Percentiles rank a stretch among this genome's conserved stretches.
Conservation (phyloP, 2,329 filamentous ascomycete species). For the Aspergillus sp. region DNA sequence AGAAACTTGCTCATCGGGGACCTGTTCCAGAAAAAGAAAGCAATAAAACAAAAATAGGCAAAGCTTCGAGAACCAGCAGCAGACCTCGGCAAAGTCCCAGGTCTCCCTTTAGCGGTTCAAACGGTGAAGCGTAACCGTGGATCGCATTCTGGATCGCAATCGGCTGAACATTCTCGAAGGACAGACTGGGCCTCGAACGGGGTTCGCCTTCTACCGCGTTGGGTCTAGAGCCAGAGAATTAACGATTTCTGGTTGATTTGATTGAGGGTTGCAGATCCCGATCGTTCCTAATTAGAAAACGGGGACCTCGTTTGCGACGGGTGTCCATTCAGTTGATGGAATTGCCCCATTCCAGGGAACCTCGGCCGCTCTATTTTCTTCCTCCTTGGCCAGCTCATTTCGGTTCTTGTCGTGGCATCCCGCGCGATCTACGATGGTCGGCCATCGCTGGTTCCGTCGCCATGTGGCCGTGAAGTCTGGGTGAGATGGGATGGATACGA, state of each 20-base stretch:
- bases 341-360: not conserved
- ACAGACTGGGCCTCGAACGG: not conserved
- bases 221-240: too few relatives aligned
- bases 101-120: too few relatives aligned
- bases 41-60: not conserved
- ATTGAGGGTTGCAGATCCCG: slow-evolving; percentile 28
- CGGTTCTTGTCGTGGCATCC: not conserved
- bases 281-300: slow-evolving; percentile 20
- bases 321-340: not conserved
- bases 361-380: not conserved
- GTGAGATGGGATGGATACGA: slow-evolving; percentile 3
- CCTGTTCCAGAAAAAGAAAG: not conserved
- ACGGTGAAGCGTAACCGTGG: not conserved
- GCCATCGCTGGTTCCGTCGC: slow-evolving; percentile 3
- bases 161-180: not conserved
- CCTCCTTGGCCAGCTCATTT: not conserved
- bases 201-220: not conserved
- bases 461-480: not conserved
- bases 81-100: not conserved
- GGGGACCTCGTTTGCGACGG: slow-evolving; percentile 9
- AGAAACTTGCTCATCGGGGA: too few relatives aligned
- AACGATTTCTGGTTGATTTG: slow-evolving; percentile 19
- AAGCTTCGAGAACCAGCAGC: not conserved
- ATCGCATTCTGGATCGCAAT: not conserved
- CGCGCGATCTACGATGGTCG: not conserved